Conservation (phyloP, 345 rosid genomes). For the Euphorbia tirucalli region DNA sequence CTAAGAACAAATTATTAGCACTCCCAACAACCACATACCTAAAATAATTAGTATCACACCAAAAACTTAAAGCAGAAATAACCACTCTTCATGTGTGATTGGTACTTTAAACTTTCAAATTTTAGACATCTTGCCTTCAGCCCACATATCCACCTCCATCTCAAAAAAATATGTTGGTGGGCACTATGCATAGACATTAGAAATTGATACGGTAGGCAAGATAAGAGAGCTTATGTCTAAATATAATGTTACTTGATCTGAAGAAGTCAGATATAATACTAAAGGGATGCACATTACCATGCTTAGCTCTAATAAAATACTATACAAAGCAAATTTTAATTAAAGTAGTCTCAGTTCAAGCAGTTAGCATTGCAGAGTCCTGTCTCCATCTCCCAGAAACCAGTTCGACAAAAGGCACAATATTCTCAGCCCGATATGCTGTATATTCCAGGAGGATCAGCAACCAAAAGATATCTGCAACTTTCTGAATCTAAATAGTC, state of each 20-base stretch:
- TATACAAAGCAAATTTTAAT: constrained; percentile 18
- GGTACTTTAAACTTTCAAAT: constrained; percentile 13
- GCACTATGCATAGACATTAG: constrained; percentile 9
- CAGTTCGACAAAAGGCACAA: constrained; percentile 6
- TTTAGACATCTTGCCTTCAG: constrained; percentile 11
- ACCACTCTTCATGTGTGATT: constrained; percentile 14
- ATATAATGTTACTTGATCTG: background rate
- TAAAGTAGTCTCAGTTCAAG: constrained; percentile 11
- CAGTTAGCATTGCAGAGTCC: constrained; percentile 15
- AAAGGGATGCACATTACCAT: constrained; percentile 4
- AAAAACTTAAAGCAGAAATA: background rate
- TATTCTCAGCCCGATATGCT: constrained; percentile 26
- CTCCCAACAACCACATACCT: constrained; percentile 19
- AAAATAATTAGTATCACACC: constrained; percentile 9
- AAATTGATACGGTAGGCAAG: constrained; percentile 1
- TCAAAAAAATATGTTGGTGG: constrained; percentile 13
- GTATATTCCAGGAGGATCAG: constrained; percentile 17
- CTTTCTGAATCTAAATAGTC: constrained; percentile 26
- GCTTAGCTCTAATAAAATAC: constrained; percentile 20
- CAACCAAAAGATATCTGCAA: constrained; percentile 31
- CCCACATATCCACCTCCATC: constrained; percentile 14
- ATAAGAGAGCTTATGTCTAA: background rate
- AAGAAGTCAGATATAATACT: constrained; percentile 16
- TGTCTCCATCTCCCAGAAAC: constrained; percentile 21
- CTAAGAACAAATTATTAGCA: constrained; percentile 8